Evolutionary conservation across 2,329 filamentous ascomycete genomes (phyloP), one percentile per base, ranked within the genome.

Genomic region (Setomelanomma holmii): DNA sequence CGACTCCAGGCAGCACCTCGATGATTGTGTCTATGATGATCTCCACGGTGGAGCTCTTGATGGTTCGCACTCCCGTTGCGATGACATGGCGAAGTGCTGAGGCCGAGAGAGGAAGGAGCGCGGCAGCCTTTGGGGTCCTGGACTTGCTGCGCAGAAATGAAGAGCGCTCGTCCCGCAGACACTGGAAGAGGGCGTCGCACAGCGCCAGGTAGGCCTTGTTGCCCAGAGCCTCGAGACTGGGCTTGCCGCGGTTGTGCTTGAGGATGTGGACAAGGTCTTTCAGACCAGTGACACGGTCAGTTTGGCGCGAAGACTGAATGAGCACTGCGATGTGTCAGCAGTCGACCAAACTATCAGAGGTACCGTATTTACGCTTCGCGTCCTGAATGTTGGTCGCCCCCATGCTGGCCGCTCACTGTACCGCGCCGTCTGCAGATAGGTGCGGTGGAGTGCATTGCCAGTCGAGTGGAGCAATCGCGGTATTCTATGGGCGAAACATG

Each of bases 141-240:
- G 83, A 76, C 45, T 76, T 76, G 49, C 78, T 82, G 55, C 79
- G 81, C 21, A 80, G 76, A 58, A 85, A 89, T 16, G 75, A 71
- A 8, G 86, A 79, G 68, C 90, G 91, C 62, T 96, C 92, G 12
- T 81, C 74, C 16, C 87, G 72, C 1, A 83, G 83, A 67, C 82
- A 88, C 47, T 84, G 82, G 68, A 97, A 96, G 2, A 98, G 78
- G 1, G 85, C 84, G 66, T 97, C 91, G 63, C 91, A 90, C 38
- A 97, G 86, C 53, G 84, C 84, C 67, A 95, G 89, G 61, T 90
- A 96, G n/a, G 84, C 84, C 69, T 89, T 90, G 69, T 96, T 91
- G 40, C 83, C 84, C 27, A 96, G 78, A 5, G 68, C 66, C 27
- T 78, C 73, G 56, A 78, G 61, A 39, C 61, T 73, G 22, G 72